phyloP scores from a whole-genome alignment of 352 stramenopile genomes.

The Phytophthora rubi region DNA sequence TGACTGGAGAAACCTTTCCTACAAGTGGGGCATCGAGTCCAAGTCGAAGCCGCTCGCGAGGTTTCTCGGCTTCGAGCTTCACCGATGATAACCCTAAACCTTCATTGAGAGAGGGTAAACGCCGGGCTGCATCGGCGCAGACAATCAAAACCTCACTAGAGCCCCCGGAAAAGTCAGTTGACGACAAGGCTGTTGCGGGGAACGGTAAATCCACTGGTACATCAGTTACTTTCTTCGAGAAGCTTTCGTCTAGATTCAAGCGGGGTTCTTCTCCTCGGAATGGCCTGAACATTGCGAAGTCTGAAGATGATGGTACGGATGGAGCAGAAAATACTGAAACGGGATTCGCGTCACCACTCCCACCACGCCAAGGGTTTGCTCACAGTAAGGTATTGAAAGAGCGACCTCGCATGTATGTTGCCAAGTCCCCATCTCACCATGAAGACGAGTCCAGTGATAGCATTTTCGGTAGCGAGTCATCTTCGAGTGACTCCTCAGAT shows the following conservation, averaged over 20 bases:
- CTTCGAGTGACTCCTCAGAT: conserved; percentile 49
- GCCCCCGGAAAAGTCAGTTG: conserved; percentile 28
- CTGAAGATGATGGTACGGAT: conserved; percentile 33
- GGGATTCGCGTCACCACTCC: conserved; percentile 36
- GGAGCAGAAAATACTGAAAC: conserved; percentile 15
- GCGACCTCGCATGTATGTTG: conserved; percentile 82
- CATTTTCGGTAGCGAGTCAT: conserved; percentile 84
- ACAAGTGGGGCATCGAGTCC: conserved; percentile 28
- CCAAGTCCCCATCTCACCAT: conserved; percentile 62
- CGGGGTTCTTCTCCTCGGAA: conserved; percentile 61
- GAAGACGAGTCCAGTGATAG: conserved; percentile 89
- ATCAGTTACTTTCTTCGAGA: conserved; percentile 85
- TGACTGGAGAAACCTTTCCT: conserved; percentile 9
- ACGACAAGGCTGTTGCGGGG: conserved; percentile 39
- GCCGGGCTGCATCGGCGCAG: conserved; percentile 40
- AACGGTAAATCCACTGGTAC: conserved; percentile 41
- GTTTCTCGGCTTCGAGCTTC: conserved; percentile 43
- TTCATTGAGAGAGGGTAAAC: conserved; percentile 41
- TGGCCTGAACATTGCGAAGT: conserved; percentile 24
- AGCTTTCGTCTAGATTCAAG: conserved; percentile 86
- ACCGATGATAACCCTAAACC: conserved; percentile 33
- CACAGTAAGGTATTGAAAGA: conserved; percentile 62
- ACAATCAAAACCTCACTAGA: conserved; percentile 40
- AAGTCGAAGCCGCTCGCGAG: conserved; percentile 36
- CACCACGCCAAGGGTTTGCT: conserved; percentile 28